Conservation (phyloP, 345 rosid species). For the Euphorbia lathyris region DNA sequence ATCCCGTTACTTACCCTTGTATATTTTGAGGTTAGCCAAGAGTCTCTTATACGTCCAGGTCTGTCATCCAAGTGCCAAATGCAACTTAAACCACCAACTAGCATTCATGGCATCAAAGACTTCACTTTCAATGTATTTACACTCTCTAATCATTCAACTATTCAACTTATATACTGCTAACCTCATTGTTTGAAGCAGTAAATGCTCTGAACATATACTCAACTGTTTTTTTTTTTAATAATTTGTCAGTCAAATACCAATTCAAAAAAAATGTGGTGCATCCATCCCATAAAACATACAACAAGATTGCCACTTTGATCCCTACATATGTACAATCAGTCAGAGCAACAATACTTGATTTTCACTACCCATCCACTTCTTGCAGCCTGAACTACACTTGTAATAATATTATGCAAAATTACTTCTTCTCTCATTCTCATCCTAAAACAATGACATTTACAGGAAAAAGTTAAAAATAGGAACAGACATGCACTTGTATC, state of each 20-base stretch:
- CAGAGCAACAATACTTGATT: not conserved
- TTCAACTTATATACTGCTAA: not conserved
- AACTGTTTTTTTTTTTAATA: too few relatives aligned
- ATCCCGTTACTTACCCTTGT: not conserved
- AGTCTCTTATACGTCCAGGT: not conserved
- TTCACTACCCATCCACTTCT: not conserved
- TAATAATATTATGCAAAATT: not conserved
- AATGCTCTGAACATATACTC: not conserved
- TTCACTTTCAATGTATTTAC: not conserved
- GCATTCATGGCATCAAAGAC: not conserved
- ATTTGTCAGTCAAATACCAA: not conserved
- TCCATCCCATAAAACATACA: not conserved
- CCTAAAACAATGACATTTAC: not conserved
- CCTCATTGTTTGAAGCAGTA: not conserved
- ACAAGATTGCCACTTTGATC: not conserved
- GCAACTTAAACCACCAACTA: not conserved
- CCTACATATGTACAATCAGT: not conserved
- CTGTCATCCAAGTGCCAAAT: not conserved
- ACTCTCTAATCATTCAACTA: not conserved
- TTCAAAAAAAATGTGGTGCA: not conserved
- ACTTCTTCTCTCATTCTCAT: not conserved
- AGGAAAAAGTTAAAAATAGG: not conserved
- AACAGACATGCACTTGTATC: not conserved
- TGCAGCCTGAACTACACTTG: not conserved
- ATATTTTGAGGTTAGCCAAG: not conserved